A percentile compares a stretch with the other conserved stretches of the same genome.
These are phyloP conservation scores for Podospora comata DNA, from an alignment of 495 filamentous ascomycete species.

Conservation along the genomic window DNA sequence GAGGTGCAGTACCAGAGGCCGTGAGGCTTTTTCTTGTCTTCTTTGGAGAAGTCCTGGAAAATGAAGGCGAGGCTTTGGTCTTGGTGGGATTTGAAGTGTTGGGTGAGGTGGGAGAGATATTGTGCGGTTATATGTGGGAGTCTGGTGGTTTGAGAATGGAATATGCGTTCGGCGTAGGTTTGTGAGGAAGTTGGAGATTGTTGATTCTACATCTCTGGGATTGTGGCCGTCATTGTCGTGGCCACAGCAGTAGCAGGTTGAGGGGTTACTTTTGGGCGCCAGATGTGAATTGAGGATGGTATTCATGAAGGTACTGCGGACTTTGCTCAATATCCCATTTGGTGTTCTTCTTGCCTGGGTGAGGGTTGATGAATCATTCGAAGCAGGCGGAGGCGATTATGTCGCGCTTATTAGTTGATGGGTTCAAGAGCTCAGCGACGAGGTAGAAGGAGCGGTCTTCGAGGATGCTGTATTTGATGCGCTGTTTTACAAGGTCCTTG, in stretches of 20 bases:
- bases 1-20: not conserved
- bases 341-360: not conserved
- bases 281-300: not conserved
- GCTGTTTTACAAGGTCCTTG: not conserved
- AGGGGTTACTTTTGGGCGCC: not conserved
- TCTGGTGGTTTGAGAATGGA: not conserved
- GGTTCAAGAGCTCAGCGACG: not conserved
- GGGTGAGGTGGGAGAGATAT: not conserved
- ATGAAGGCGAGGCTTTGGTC: not conserved
- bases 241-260: not conserved
- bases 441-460: not conserved
- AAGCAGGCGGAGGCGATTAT: not conserved
- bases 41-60: not conserved
- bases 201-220: no score
- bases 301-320: not conserved
- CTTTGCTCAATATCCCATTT: not conserved
- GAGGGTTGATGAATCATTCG: not conserved
- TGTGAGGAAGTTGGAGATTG: no score
- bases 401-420: not conserved
- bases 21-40: no score
- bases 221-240: no score
- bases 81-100: not conserved
- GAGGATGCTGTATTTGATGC: not conserved
- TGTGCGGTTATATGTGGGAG: not conserved
- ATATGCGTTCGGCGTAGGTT: no score